Conservation (phyloP, 2,329 filamentous ascomycete genomes). For the Apiospora sp. region DNA sequence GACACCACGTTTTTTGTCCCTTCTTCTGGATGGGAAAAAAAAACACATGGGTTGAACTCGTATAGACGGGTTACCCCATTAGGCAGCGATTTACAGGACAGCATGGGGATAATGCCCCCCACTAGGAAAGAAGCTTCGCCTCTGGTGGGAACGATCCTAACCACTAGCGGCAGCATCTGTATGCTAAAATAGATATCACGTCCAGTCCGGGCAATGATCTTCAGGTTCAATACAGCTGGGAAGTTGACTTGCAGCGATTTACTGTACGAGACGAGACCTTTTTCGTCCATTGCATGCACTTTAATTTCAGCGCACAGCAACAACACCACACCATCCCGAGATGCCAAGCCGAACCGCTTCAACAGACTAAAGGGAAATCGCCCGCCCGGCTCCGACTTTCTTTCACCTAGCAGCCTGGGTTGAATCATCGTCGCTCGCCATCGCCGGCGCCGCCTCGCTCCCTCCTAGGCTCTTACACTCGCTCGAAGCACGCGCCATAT, state of each 20-base stretch:
- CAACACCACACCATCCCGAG: background rate
- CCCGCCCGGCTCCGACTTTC: background rate
- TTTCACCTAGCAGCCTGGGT: background rate
- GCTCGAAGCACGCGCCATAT: background rate
- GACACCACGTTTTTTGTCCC: background rate
- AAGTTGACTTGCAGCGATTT: background rate
- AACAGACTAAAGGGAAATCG: background rate
- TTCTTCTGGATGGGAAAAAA: background rate
- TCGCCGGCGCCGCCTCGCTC: background rate
- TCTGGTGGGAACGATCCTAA: background rate
- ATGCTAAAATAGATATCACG: conserved; percentile 1
- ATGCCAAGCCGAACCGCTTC: background rate
- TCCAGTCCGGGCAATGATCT: background rate
- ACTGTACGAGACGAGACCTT: background rate
- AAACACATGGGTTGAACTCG: background rate
- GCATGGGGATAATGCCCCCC: background rate
- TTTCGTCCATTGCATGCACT: background rate
- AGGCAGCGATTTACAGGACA: conserved; percentile 10
- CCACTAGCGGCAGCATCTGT: background rate
- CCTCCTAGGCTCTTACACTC: background rate
- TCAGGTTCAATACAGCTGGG: background rate
- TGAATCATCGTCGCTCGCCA: background rate
- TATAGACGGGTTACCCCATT: background rate
- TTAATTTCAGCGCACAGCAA: background rate
- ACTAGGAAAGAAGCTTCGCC: conserved; percentile 16